These are phyloP conservation scores for Agapanthus africanus DNA, from an alignment of 106 monocot genomes.

Conservation along the genomic window DNA sequence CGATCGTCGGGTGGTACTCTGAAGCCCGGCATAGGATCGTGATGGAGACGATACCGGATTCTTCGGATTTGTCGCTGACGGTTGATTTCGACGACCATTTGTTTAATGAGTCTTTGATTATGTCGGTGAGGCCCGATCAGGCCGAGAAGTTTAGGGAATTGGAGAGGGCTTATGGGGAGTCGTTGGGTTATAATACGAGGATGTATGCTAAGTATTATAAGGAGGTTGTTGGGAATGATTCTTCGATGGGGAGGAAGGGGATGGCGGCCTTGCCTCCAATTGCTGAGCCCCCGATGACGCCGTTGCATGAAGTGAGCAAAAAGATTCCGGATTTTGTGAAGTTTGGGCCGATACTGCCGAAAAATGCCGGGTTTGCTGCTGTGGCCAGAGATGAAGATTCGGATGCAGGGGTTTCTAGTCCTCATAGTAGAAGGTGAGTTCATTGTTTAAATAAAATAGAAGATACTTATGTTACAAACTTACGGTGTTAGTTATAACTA, in stretches of 20 bases:
- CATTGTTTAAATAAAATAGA: too few relatives aligned
- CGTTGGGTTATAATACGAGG: constrained; percentile 34
- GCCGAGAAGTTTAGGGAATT: constrained; percentile 30
- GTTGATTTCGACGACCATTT: constrained; percentile 20
- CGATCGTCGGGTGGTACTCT: constrained; percentile 42
- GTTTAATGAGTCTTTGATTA: constrained; percentile 31
- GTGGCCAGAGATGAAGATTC: background rate
- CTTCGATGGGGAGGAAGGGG: constrained; percentile 6
- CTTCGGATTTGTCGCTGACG: constrained; percentile 27
- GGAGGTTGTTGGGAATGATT: constrained; percentile 11
- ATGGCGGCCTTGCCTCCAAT: constrained; percentile 33
- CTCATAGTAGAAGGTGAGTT: constrained; percentile 12
- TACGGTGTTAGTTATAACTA: too few relatives aligned
- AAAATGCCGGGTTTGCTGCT: constrained; percentile 28
- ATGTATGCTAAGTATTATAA: constrained; percentile 40
- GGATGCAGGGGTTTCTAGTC: background rate
- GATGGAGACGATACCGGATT: constrained; percentile 30
- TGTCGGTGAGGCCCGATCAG: constrained; percentile 35
- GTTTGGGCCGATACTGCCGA: constrained; percentile 50
- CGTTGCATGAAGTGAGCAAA: constrained; percentile 27
- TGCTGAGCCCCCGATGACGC: constrained; percentile 35
- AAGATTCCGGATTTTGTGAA: constrained; percentile 46
- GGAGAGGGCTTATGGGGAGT: constrained; percentile 31
- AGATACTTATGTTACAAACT: too few relatives aligned
- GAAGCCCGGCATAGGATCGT: constrained; percentile 29